Evolutionary conservation across 371 early-diverging fungal genomes (phyloP).

Genomic region (Cokeromyces recurvatus): DNA sequence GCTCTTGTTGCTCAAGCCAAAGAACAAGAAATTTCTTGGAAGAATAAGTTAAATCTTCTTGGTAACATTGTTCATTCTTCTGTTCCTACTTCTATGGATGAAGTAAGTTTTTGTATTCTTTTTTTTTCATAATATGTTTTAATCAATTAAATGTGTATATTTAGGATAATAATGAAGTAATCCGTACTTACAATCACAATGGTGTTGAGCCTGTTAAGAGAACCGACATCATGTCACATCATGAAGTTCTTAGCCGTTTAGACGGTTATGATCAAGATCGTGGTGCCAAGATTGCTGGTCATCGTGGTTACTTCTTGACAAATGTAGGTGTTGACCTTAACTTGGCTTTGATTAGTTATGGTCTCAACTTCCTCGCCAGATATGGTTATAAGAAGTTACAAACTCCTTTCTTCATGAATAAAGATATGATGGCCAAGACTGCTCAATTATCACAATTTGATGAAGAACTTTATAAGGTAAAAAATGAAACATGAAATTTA

Average conservation of each 20-base stretch:
- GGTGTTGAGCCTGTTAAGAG: slow-evolving; percentile 59
- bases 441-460: slow-evolving; percentile 99
- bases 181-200: slow-evolving; percentile 64
- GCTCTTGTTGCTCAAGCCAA: slow-evolving; percentile 64
- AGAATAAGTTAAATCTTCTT: slow-evolving; percentile 67
- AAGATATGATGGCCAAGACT: slow-evolving; percentile 97
- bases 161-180: slow-evolving; percentile 78
- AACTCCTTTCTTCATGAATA: slow-evolving; percentile 99
- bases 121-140: neutral
- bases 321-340: slow-evolving; percentile 96
- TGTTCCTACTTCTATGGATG: slow-evolving; percentile 87
- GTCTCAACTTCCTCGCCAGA: slow-evolving; percentile 90
- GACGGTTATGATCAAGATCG: slow-evolving; percentile 94
- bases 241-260: slow-evolving; percentile 89
- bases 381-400: slow-evolving; percentile 93
- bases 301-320: slow-evolving; percentile 98
- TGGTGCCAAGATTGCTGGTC: slow-evolving; percentile 97
- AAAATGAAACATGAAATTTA: too few relatives aligned
- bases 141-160: neutral
- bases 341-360: slow-evolving; percentile 96
- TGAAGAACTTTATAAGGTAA: slow-evolving; percentile 97
- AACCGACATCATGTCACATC: slow-evolving; percentile 80
- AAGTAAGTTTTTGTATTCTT: slow-evolving; percentile 41
- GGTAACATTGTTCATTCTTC: slow-evolving; percentile 97
- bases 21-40: slow-evolving; percentile 66